These are phyloP conservation scores for Guillardia theta DNA, from an alignment of 78 protist species.

Conservation along the genomic window DNA sequence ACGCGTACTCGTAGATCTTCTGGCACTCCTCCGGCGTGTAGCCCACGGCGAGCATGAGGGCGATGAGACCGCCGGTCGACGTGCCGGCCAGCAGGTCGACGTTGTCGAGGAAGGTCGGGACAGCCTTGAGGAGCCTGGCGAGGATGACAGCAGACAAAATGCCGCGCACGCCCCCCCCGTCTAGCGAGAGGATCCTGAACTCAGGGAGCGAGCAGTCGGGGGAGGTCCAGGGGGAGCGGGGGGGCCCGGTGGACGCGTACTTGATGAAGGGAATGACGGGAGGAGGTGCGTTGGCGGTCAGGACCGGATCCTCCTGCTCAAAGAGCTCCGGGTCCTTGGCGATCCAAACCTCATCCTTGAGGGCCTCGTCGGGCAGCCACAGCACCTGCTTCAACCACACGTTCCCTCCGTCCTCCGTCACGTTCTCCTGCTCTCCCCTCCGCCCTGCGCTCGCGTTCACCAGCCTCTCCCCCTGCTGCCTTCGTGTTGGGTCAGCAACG, in stretches of 20 bases:
- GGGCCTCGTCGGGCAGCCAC: background rate
- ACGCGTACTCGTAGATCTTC: background rate
- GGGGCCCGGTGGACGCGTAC: slow-evolving; percentile 22
- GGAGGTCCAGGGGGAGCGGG: background rate
- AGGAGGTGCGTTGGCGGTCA: background rate
- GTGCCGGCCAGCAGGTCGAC: slow-evolving; percentile 32
- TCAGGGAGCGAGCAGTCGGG: background rate
- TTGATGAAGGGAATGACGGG: slow-evolving; percentile 34
- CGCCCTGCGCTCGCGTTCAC: background rate
- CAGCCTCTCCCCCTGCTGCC: background rate
- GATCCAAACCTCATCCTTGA: background rate
- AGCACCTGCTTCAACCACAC: background rate
- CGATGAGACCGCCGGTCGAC: background rate
- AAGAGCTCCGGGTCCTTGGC: background rate
- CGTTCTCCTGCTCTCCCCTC: background rate
- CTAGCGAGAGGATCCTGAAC: slow-evolving; percentile 30
- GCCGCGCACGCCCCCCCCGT: slow-evolving; percentile 28
- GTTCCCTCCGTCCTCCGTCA: background rate
- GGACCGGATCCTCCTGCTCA: background rate
- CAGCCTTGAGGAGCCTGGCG: background rate
- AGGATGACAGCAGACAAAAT: slow-evolving; percentile 14
- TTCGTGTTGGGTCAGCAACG: background rate
- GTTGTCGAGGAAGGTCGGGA: slow-evolving; percentile 16
- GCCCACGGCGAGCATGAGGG: slow-evolving; percentile 34
- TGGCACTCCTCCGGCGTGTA: slow-evolving; percentile 11